A percentile compares a stretch with the other conserved stretches of the same genome.
These are phyloP conservation scores for Arthroderma sp. DNA, from an alignment of 2,329 filamentous ascomycete genomes.

Conservation along the genomic window DNA sequence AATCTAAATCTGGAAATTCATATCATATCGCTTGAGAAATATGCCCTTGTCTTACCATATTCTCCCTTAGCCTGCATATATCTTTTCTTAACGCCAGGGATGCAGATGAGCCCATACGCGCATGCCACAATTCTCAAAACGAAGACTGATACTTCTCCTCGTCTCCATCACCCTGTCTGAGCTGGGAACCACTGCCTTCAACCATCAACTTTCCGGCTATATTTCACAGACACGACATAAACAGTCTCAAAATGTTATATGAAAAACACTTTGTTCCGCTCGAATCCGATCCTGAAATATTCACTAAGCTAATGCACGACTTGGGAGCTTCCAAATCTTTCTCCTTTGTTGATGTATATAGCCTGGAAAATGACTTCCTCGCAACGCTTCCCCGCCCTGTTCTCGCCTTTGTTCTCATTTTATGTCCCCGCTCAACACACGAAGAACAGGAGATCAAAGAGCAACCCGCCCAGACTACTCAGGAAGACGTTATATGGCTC, in stretches of 20 bases:
- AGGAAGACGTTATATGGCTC: conserved; percentile 3
- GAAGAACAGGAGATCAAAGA: conserved; percentile 3
- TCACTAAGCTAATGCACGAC: conserved; percentile 11
- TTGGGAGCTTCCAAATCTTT: conserved; percentile 6
- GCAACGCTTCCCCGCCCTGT: conserved; percentile 5
- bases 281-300: conserved; percentile 11
- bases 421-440: conserved; percentile 9
- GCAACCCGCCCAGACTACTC: background rate
- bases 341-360: conserved; percentile 10
- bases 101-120: no score
- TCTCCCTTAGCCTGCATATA: no score
- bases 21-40: no score
- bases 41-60: no score
- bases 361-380: conserved; percentile 7
- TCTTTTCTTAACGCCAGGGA: no score
- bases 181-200: no score
- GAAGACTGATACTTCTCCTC: no score
- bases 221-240: no score
- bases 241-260: background rate
- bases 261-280: conserved; percentile 7
- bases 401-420: conserved; percentile 8
- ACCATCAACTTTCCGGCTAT: no score
- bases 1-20: no score
- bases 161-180: no score
- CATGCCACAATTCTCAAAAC: no score